Conservation (phyloP, 192 early-diverging fungal genomes). For the Cladochytrium replicatum region DNA sequence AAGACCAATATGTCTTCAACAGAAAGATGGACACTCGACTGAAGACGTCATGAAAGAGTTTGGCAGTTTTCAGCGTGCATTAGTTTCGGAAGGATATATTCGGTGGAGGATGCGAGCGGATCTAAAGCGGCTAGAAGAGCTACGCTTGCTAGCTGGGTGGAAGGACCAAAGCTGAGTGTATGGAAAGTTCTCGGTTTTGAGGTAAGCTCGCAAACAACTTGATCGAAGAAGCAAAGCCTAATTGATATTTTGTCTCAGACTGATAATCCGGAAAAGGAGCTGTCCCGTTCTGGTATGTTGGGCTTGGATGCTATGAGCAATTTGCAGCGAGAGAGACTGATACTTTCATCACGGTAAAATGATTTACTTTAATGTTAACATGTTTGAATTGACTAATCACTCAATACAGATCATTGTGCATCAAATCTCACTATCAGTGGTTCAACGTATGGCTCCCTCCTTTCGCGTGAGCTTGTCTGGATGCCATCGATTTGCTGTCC, state of each 20-base stretch:
- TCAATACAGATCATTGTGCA: conserved; percentile 32
- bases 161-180: conserved; percentile 25
- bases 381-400: no score
- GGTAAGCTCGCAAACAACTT: conserved; percentile 23
- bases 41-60: conserved; percentile 53
- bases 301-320: conserved; percentile 52
- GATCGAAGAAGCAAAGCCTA: neutral
- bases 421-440: no score
- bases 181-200: conserved; percentile 60
- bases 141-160: conserved; percentile 44
- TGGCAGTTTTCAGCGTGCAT: conserved; percentile 56
- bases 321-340: no score
- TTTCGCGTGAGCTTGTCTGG: conserved; percentile 49
- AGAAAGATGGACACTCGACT: no score
- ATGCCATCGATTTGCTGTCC: conserved; percentile 54
- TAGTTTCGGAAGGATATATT: conserved; percentile 43
- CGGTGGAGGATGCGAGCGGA: conserved; percentile 39
- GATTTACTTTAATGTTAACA: no score
- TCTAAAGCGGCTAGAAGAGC: conserved; percentile 35
- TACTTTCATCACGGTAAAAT: no score
- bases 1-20: conserved; percentile 30
- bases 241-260: conserved; percentile 39
- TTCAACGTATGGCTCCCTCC: no score
- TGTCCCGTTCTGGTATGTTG: conserved; percentile 51
- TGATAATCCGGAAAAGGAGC: conserved; percentile 49